phyloP scores from a whole-genome alignment of 2,329 filamentous ascomycete genomes.

The Monilinia aucupariae region DNA sequence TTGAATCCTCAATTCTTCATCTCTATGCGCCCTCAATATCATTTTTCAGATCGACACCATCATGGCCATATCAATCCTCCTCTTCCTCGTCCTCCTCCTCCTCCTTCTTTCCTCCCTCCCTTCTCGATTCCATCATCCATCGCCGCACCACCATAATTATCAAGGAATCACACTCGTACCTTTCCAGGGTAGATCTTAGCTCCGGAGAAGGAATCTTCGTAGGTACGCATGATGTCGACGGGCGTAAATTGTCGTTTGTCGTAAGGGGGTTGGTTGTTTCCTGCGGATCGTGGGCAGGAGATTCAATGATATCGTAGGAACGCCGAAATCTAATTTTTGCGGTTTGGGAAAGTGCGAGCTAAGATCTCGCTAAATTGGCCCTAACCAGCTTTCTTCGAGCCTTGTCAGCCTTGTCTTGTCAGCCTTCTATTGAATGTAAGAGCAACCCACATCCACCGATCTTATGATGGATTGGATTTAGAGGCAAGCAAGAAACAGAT shows the following conservation, averaged over 20 bases:
- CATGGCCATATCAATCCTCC: slow-evolving; percentile 3
- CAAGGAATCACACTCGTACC: slow-evolving; percentile 46
- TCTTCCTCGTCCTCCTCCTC: slow-evolving; percentile 9
- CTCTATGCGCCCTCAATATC: background rate
- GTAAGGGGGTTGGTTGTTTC: slow-evolving; percentile 22
- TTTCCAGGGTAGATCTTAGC: slow-evolving; percentile 77
- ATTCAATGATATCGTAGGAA: slow-evolving; percentile 18
- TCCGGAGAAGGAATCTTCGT: slow-evolving; percentile 73
- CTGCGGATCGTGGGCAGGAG: slow-evolving; percentile 24
- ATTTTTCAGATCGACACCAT: background rate
- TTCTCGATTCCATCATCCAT: slow-evolving; percentile 15
- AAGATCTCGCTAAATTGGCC: slow-evolving; percentile 17
- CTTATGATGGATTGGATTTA: too few relatives aligned
- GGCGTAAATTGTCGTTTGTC: slow-evolving; percentile 29
- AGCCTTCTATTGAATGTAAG: background rate
- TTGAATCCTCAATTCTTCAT: slow-evolving; percentile 1
- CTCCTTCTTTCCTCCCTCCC: slow-evolving; percentile 8
- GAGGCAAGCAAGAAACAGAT: too few relatives aligned
- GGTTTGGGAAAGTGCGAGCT: slow-evolving; percentile 13
- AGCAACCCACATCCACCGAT: too few relatives aligned
- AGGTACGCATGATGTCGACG: slow-evolving; percentile 39
- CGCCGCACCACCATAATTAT: slow-evolving; percentile 22
- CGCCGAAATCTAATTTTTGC: slow-evolving; percentile 18
- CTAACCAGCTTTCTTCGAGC: background rate
- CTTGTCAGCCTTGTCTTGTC: slow-evolving; percentile 8